Evolutionary conservation across 169 alveolate species (phyloP), one percentile per base, ranked within the genome.

Genomic region (Plasmodium vivax): DNA sequence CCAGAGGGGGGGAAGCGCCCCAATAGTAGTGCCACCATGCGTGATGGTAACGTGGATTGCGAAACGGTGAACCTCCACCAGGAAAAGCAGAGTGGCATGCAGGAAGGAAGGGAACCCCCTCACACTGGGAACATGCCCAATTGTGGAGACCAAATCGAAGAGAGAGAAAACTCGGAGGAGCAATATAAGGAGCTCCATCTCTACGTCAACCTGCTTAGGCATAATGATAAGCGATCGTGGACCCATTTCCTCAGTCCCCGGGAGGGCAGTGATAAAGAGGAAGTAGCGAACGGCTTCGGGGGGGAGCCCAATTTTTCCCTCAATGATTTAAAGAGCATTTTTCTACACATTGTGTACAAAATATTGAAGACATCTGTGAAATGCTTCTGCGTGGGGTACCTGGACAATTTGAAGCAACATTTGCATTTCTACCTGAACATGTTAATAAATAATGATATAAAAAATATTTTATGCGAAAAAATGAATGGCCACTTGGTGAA

Each of bases 401-500:
- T 92, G 41, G 81, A 51, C 32, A 92, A 54, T 83, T 73, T 92
- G 68, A 62, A 92, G 54, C 27, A 45, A 2, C 38, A 92, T 41
- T 92, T 92, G 45, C 51, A 92, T 82, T 82, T 30, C 56, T 92
- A 23, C 41, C 27, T 92, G 77, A 45, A 68, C 43, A 82, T 82
- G 45, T 82, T 92, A 82, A 51, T 72, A 82, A 82, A 92, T 92
- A 32, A 34, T 82, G 85, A 92, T 71, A 45, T 92, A 74, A 51
- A 82, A 34, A 82, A 92, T 71, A 74, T 92, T 47, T 12, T 51
- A 72, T 92, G 95, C 41, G 95, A 92, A 47, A 82, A 58, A 73
- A 51, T 92, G 73, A 92, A 92, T 27, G 73, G 95, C 41, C 92
- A 92, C 62, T 92, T 92, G 58, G 43, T 92, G n/a, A 92, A 92